phyloP scores from a whole-genome alignment of 1,139 yeast genomes.

The Geotrichum histeridarum region DNA sequence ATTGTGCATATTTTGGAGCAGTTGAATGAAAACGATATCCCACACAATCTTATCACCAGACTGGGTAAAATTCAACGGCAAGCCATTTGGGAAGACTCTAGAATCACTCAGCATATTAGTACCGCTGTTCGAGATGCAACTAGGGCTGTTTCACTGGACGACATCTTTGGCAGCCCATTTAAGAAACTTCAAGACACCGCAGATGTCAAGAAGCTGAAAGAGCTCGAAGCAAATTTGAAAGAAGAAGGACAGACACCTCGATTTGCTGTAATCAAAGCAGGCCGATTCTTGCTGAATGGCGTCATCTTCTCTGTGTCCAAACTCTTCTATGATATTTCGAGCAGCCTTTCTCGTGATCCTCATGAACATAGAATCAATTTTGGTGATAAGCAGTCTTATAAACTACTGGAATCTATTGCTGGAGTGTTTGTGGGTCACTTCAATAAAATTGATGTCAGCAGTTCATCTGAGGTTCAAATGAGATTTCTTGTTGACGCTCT shows the following conservation, averaged over 20 bases:
- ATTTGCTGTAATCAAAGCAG: constrained; percentile 26
- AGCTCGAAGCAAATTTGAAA: constrained; percentile 27
- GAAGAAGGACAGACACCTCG: constrained; percentile 15
- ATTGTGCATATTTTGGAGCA: constrained; percentile 28
- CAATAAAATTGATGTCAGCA: not conserved
- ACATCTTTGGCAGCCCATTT: constrained; percentile 20
- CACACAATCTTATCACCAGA: constrained; percentile 21
- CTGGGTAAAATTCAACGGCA: constrained; percentile 28
- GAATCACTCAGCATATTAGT: constrained; percentile 19
- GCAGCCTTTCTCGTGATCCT: constrained; percentile 16
- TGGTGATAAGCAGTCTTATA: constrained; percentile 14
- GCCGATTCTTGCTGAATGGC: constrained; percentile 32
- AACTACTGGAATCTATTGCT: constrained; percentile 27
- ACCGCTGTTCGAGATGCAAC: constrained; percentile 25
- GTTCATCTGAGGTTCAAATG: constrained; percentile 15
- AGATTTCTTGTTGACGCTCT: constrained; percentile 17
- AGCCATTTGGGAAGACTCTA: constrained; percentile 31
- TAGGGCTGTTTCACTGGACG: constrained; percentile 27
- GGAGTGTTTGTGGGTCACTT: constrained; percentile 30
- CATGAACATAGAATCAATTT: constrained; percentile 9
- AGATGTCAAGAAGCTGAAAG: constrained; percentile 28
- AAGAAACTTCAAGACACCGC: constrained; percentile 26
- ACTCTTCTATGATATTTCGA: constrained; percentile 30
- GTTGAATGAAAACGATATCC: constrained; percentile 20
- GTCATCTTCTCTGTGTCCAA: constrained; percentile 30